Percentiles rank a stretch among this genome's conserved stretches.
Conservation (phyloP, 1,139 yeast species). For the Suhomyces bokatorum region DNA sequence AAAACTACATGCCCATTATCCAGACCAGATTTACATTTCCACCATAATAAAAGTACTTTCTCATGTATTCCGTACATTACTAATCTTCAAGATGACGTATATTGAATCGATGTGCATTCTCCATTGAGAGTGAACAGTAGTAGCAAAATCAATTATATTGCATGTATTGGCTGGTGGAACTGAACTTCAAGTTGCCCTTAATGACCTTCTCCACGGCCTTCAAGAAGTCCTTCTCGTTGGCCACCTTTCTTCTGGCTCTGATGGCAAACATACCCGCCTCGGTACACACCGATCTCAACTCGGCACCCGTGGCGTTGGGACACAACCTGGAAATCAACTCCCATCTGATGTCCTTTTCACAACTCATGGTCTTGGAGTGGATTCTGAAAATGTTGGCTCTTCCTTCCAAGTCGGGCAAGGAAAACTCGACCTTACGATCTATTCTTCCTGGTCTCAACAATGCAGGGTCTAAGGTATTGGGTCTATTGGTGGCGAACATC, state of each 20-base stretch:
- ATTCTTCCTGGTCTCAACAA: conserved; percentile 96
- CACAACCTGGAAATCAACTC: conserved; percentile 94
- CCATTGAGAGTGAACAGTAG: neutral
- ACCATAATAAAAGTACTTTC: neutral
- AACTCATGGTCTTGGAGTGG: conserved; percentile 96
- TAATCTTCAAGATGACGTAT: neutral
- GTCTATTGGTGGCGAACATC: conserved; percentile 98
- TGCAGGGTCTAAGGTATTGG: conserved; percentile 97
- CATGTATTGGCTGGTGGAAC: conserved; percentile 96
- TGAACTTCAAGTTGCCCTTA: conserved; percentile 96
- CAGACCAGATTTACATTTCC: neutral
- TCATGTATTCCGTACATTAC: neutral
- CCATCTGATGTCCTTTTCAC: conserved; percentile 97
- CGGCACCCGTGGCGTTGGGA: conserved; percentile 99
- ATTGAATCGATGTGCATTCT: too few relatives aligned
- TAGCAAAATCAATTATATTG: conserved; percentile 68
- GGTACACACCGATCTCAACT: conserved; percentile 49
- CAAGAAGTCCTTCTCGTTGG: conserved; percentile 94
- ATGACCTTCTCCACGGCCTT: conserved; percentile 98
- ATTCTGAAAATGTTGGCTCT: conserved; percentile 96
- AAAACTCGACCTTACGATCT: conserved; percentile 96
- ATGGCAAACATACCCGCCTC: conserved; percentile 92
- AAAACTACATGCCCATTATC: too few relatives aligned
- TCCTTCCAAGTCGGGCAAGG: conserved; percentile 94
- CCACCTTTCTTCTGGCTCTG: conserved; percentile 96